These are phyloP conservation scores for Suillus luteus DNA, from an alignment of 768 basidiomycete genomes.

Conservation along the genomic window DNA sequence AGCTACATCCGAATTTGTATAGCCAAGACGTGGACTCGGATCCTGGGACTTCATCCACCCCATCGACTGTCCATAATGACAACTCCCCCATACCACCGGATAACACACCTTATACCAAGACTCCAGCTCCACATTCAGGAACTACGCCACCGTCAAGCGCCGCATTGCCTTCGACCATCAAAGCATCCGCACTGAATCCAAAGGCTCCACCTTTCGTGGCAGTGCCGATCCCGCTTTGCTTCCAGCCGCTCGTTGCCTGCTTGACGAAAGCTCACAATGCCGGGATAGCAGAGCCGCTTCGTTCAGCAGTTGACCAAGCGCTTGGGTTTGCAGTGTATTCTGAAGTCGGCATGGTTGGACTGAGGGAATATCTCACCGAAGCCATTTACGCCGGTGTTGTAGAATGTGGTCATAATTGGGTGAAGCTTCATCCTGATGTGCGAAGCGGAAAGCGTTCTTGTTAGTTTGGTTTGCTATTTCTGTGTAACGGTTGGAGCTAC, in stretches of 20 bases:
- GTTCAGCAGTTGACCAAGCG: conserved; percentile 39
- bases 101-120: neutral
- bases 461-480: neutral
- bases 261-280: conserved; percentile 35
- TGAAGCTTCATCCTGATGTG: neutral
- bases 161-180: too few species aligned
- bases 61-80: conserved; percentile 12
- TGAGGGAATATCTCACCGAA: conserved; percentile 42
- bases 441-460: neutral
- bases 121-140: neutral
- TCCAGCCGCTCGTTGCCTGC: conserved; percentile 34
- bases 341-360: conserved; percentile 42
- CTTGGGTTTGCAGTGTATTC: conserved; percentile 38
- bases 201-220: neutral
- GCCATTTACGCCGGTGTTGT: conserved; percentile 43
- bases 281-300: conserved; percentile 36
- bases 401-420: conserved; percentile 43
- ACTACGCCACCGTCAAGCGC: too few species aligned
- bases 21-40: neutral
- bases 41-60: conserved; percentile 18
- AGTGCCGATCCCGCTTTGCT: conserved; percentile 17
- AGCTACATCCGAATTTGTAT: conserved; percentile 23
- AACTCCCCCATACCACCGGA: neutral
- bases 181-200: neutral
- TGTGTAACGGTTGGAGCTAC: neutral